Conservation (phyloP, 202 grass and related monocot genomes). For the Panicum hallii region DNA sequence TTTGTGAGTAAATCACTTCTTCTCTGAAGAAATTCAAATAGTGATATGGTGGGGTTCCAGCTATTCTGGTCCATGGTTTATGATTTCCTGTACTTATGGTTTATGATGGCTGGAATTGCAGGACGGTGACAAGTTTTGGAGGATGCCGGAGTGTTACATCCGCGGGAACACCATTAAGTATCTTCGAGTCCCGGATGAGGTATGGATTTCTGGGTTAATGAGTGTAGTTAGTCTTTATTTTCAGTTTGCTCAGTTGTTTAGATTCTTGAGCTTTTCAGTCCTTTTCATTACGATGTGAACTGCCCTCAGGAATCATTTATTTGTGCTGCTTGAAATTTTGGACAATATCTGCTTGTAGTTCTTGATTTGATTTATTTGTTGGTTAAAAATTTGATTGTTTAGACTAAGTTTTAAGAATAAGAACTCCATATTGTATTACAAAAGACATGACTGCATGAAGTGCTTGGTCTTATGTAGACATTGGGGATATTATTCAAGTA, state of each 20-base stretch:
- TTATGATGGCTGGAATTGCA: constrained; percentile 52
- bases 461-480: constrained; percentile 22
- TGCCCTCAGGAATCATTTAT: not conserved
- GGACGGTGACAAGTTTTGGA: constrained; percentile 99
- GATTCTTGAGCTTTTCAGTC: not conserved
- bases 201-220: constrained; percentile 36
- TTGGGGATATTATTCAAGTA: not conserved
- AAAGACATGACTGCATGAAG: not conserved
- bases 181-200: constrained; percentile 98
- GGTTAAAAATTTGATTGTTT: not conserved
- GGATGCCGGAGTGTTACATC: constrained; percentile 98
- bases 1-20: not conserved
- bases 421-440: not conserved
- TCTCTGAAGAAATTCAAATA: not conserved
- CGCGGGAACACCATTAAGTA: constrained; percentile 99
- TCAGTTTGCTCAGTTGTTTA: constrained; percentile 18
- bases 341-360: not conserved
- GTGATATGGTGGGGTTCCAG: not conserved
- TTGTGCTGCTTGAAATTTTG: constrained; percentile 3
- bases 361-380: constrained; percentile 3
- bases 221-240: not conserved
- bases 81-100: constrained; percentile 13
- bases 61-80: not conserved
- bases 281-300: not conserved
- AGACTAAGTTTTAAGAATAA: not conserved